phyloP scores from a whole-genome alignment of 2,329 filamentous ascomycete genomes.

The Hymenoscyphus scutula region DNA sequence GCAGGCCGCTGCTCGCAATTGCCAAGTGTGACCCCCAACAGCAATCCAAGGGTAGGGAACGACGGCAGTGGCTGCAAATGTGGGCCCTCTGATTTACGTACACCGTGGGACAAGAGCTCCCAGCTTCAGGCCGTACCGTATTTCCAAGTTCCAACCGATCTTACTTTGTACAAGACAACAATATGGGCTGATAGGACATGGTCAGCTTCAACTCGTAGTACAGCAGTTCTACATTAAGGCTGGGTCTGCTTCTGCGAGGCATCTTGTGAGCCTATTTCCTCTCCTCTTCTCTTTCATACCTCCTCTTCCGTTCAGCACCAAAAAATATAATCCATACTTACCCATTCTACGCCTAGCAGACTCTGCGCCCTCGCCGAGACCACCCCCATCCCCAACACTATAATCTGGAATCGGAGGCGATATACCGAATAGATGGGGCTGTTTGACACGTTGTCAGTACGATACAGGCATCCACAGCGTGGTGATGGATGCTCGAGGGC shows the following conservation, averaged over 20 bases:
- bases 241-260: constrained; percentile 16
- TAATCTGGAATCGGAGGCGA: constrained; percentile 8
- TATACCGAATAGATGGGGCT: constrained; percentile 38
- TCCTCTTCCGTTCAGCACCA: background rate
- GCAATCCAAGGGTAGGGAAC: constrained; percentile 1
- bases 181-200: constrained; percentile 13
- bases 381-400: constrained; percentile 1
- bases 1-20: background rate
- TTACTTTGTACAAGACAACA: constrained; percentile 9
- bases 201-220: constrained; percentile 9
- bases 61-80: constrained; percentile 1
- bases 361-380: constrained; percentile 10
- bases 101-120: constrained; percentile 1
- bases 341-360: constrained; percentile 16
- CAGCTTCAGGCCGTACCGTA: constrained; percentile 5
- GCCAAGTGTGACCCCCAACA: background rate
- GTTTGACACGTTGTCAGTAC: constrained; percentile 24
- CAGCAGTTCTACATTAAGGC: constrained; percentile 5
- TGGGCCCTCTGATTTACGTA: constrained; percentile 4
- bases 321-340: constrained; percentile 13
- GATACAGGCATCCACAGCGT: constrained; percentile 28
- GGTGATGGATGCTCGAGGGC: constrained; percentile 35
- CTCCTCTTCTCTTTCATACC: constrained; percentile 4
- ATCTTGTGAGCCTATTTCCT: constrained; percentile 26
- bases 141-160: constrained; percentile 8